phyloP scores from a whole-genome alignment of 352 stramenopile species.

The Phytophthora europaea region DNA sequence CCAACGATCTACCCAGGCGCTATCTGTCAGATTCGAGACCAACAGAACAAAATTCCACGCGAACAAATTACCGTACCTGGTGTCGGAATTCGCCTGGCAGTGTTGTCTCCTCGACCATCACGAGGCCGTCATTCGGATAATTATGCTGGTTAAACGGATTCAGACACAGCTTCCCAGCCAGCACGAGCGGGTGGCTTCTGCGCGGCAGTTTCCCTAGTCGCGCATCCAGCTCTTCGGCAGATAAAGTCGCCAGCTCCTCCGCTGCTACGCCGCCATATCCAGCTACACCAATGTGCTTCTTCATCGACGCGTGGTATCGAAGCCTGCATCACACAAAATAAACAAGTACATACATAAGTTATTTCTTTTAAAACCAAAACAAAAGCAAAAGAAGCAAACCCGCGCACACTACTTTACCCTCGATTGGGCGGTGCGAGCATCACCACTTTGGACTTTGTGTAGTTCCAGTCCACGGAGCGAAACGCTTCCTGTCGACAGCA shows the following conservation, averaged over 20 bases:
- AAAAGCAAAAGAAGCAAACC: not conserved
- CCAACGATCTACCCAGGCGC: slow-evolving; percentile 48
- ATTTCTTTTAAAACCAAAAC: not conserved
- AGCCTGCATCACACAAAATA: slow-evolving; percentile 38
- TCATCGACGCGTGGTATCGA: slow-evolving; percentile 70
- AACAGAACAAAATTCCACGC: not conserved
- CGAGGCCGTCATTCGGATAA: slow-evolving; percentile 75
- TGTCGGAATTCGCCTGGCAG: slow-evolving; percentile 81
- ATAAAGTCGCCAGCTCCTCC: slow-evolving; percentile 62
- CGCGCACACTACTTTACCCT: slow-evolving; percentile 40
- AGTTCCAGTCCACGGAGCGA: slow-evolving; percentile 75
- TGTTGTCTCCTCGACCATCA: slow-evolving; percentile 73
- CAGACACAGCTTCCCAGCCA: slow-evolving; percentile 72
- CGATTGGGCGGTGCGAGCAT: slow-evolving; percentile 81
- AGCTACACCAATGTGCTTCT: slow-evolving; percentile 58
- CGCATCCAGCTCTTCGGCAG: slow-evolving; percentile 49
- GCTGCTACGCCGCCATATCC: slow-evolving; percentile 70
- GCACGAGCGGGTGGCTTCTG: slow-evolving; percentile 67
- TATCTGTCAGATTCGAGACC: not conserved
- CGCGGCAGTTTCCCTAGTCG: slow-evolving; percentile 74
- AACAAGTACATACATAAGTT: not conserved
- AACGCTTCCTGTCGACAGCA: slow-evolving; percentile 67
- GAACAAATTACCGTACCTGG: slow-evolving; percentile 35
- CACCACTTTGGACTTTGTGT: slow-evolving; percentile 75
- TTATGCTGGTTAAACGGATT: slow-evolving; percentile 83